Conservation (phyloP, 331 rosid genomes). For the Spiraea crenata region DNA sequence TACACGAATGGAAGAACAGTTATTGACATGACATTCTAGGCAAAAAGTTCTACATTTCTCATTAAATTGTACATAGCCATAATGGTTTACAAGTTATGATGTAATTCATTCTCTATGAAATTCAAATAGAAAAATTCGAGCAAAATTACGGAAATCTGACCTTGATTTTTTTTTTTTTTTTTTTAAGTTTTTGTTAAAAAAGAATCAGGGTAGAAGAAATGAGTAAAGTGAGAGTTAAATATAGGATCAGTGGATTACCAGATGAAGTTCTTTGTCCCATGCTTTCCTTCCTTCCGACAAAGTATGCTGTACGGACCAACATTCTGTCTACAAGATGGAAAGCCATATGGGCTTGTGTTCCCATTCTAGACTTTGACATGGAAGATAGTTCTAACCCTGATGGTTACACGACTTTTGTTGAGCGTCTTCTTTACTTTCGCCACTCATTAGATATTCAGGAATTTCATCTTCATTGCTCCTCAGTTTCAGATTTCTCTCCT, state of each 20-base stretch:
- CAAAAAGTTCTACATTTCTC: slow-evolving; percentile 18
- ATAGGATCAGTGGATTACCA: not conserved
- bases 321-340: not conserved
- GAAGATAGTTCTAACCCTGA: not conserved
- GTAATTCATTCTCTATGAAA: too few relatives aligned
- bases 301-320: not conserved
- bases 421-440: not conserved
- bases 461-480: not conserved
- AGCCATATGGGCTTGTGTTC: not conserved
- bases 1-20: slow-evolving; percentile 69
- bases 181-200: too few relatives aligned
- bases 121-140: too few relatives aligned
- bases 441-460: not conserved
- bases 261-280: not conserved
- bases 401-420: not conserved
- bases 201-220: too few relatives aligned
- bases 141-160: too few relatives aligned
- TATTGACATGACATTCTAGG: slow-evolving; percentile 57
- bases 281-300: not conserved
- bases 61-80: too few relatives aligned
- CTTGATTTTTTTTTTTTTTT: too few relatives aligned
- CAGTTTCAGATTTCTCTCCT: not conserved
- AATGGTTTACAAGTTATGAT: too few relatives aligned
- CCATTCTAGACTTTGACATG: not conserved
- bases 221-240: not conserved